A percentile compares a stretch with the other conserved stretches of the same genome.
These are phyloP conservation scores for Diacronema lutheri DNA, from an alignment of 78 protist species.

Conservation along the genomic window DNA sequence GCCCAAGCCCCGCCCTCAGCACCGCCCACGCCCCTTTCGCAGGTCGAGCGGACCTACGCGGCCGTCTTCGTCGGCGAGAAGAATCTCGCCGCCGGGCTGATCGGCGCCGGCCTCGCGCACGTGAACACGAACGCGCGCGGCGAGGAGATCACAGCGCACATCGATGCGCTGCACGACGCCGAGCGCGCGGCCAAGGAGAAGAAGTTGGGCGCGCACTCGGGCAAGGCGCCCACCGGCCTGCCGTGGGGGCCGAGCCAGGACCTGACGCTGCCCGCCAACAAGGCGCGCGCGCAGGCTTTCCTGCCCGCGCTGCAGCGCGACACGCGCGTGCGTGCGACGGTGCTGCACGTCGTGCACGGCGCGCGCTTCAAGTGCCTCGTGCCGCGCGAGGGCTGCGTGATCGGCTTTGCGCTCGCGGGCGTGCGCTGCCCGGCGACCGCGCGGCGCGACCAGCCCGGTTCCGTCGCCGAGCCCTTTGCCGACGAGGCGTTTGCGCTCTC, in stretches of 20 bases:
- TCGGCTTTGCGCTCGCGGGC: conserved; percentile 20
- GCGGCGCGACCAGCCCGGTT: neutral
- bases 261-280: neutral
- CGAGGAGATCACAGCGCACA: neutral
- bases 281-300: conserved; percentile 22
- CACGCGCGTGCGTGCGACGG: conserved; percentile 11
- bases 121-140: neutral
- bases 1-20: no score
- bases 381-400: conserved; percentile 6
- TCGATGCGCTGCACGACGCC: conserved; percentile 7
- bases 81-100: conserved; percentile 3
- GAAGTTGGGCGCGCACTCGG: conserved; percentile 13
- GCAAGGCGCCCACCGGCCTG: neutral
- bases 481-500: conserved; percentile 17
- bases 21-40: no score
- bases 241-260: neutral
- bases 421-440: conserved; percentile 1
- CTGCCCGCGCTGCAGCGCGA: conserved; percentile 32
- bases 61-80: neutral
- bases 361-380: conserved; percentile 31
- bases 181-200: neutral
- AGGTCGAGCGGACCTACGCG: neutral
- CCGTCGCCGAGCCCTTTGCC: conserved; percentile 28
- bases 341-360: conserved; percentile 37
- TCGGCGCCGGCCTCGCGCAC: conserved; percentile 33